Evolutionary conservation across 805 yeast species (phyloP).

Genomic region (Wickerhamiella sergipiensis): DNA sequence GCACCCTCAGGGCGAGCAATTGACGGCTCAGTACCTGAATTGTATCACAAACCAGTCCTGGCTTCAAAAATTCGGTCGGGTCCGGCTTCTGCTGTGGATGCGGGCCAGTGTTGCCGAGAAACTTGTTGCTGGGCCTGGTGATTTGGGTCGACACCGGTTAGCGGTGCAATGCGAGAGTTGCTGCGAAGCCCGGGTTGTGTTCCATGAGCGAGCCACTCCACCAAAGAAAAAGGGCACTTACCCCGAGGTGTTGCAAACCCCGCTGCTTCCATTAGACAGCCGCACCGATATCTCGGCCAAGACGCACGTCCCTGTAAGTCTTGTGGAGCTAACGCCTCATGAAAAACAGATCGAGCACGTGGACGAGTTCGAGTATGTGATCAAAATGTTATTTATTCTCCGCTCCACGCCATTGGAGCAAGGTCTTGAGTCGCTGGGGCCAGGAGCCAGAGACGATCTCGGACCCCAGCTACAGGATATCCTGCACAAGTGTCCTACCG

Average conservation of each 20-base stretch:
- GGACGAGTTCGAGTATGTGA: constrained; percentile 54
- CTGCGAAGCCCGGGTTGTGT: constrained; percentile 34
- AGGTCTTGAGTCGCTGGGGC: constrained; percentile 48
- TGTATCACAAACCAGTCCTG: constrained; percentile 60
- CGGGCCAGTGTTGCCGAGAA: constrained; percentile 48
- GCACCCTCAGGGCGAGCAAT: constrained; percentile 45
- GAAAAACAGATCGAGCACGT: constrained; percentile 30
- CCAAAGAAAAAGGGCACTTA: constrained; percentile 4
- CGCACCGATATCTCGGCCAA: constrained; percentile 12
- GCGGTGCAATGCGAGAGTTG: constrained; percentile 52
- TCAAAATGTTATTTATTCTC: constrained; percentile 43
- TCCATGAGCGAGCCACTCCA: constrained; percentile 6
- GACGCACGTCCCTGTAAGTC: constrained; percentile 25
- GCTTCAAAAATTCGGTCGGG: constrained; percentile 61
- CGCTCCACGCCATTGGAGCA: constrained; percentile 33
- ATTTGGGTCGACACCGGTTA: constrained; percentile 42
- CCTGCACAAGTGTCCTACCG: constrained; percentile 32
- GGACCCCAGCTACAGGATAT: constrained; percentile 25
- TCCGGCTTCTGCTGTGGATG: constrained; percentile 59
- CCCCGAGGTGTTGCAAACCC: constrained; percentile 9
- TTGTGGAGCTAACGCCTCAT: constrained; percentile 45
- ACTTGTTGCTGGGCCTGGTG: constrained; percentile 43
- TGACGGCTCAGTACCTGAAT: constrained; percentile 60
- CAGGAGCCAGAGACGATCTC: constrained; percentile 49
- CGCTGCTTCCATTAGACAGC: constrained; percentile 7